phyloP scores from a whole-genome alignment of 805 yeast species.

The Saturnispora sanitii region DNA sequence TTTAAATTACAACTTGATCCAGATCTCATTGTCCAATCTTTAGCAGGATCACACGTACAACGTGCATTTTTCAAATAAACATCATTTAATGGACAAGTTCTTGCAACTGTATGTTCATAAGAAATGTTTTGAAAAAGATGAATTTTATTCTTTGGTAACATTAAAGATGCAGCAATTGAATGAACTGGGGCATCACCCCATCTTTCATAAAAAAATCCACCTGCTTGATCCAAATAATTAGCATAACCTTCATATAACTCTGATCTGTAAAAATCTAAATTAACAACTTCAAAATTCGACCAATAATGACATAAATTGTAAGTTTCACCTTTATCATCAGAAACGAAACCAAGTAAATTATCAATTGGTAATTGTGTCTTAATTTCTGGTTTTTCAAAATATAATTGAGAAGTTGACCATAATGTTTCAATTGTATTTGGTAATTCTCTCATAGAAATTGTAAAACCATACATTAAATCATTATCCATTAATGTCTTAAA shows the following conservation, averaged over 20 bases:
- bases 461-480: constrained; percentile 41
- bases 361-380: constrained; percentile 12
- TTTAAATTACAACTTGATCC: constrained; percentile 21
- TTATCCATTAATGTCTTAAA: constrained; percentile 44
- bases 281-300: constrained; percentile 72
- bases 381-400: constrained; percentile 25
- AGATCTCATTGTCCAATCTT: constrained; percentile 55
- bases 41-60: constrained; percentile 64
- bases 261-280: constrained; percentile 54
- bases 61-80: constrained; percentile 41
- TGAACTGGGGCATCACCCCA: constrained; percentile 77
- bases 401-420: constrained; percentile 39
- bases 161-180: constrained; percentile 33
- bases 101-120: constrained; percentile 71
- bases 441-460: constrained; percentile 43
- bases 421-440: constrained; percentile 41
- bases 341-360: constrained; percentile 49
- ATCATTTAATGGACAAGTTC: constrained; percentile 66
- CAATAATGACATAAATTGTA: constrained; percentile 77
- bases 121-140: constrained; percentile 78
- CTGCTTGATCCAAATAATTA: constrained; percentile 50
- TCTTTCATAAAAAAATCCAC: constrained; percentile 79
- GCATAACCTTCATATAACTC: constrained; percentile 50
- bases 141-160: constrained; percentile 50
- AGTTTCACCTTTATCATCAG: constrained; percentile 51